Conservation (phyloP, 2,329 filamentous ascomycete genomes). For the Hymenoscyphus occultus region DNA sequence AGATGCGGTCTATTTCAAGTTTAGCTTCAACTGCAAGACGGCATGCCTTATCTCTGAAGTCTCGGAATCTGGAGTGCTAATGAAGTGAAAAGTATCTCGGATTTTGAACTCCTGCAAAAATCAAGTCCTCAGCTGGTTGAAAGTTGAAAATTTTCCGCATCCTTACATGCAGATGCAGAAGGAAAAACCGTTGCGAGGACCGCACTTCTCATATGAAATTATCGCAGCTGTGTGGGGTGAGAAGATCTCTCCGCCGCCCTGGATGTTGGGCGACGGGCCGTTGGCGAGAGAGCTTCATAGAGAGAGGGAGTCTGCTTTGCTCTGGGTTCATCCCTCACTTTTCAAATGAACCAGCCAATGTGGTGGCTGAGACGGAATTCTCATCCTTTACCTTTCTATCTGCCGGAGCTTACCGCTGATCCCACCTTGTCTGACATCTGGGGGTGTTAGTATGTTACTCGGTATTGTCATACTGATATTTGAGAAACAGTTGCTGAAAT, state of each 20-base stretch:
- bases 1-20: not conserved
- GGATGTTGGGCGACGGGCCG: not conserved
- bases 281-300: not conserved
- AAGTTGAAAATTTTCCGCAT: not conserved
- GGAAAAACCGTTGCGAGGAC: not conserved
- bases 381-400: not conserved
- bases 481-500: not conserved
- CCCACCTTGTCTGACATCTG: not conserved
- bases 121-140: not conserved
- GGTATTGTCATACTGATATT: not conserved
- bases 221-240: not conserved
- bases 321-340: not conserved
- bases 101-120: not conserved
- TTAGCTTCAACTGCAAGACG: not conserved
- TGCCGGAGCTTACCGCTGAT: not conserved
- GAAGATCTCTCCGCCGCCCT: not conserved
- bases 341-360: not conserved
- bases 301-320: not conserved
- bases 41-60: constrained; percentile 3
- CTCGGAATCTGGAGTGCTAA: not conserved
- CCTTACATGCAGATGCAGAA: not conserved
- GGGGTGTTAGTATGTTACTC: no score
- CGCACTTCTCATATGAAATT: not conserved
- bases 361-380: not conserved
- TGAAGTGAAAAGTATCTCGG: not conserved